Evolutionary conservation across 1,284 basidiomycete genomes (phyloP).

Genomic region (Malassezia restricta): DNA sequence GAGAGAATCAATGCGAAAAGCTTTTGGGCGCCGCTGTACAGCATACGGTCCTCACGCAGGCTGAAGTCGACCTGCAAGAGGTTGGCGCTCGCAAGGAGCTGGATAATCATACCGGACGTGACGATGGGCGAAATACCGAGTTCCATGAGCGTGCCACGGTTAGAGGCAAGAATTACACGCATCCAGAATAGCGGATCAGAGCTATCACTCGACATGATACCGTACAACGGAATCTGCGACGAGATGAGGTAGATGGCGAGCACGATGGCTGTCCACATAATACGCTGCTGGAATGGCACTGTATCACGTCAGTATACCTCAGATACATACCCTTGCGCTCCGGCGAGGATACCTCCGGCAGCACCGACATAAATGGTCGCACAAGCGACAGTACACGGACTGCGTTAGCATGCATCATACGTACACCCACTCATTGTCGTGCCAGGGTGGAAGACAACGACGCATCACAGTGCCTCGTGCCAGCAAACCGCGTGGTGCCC

Average conservation of each 20-base stretch:
- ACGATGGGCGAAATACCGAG: conserved; percentile 95
- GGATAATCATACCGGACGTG: conserved; percentile 96
- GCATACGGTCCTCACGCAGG: conserved; percentile 87
- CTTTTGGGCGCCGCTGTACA: conserved; percentile 95
- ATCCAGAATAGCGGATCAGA: conserved; percentile 95
- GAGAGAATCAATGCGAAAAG: conserved; percentile 94
- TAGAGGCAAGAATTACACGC: conserved; percentile 95
- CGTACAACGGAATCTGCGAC: conserved; percentile 45
- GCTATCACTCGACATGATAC: conserved; percentile 45
- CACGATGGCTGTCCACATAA: conserved; percentile 46
- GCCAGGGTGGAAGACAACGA: conserved; percentile 8
- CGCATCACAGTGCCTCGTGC: not conserved
- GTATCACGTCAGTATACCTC: not conserved
- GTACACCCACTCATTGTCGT: conserved; percentile 16
- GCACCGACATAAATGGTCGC: conserved; percentile 45
- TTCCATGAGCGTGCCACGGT: conserved; percentile 97
- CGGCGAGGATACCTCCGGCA: conserved; percentile 44
- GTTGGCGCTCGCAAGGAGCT: conserved; percentile 91
- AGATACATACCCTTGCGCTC: conserved; percentile 38
- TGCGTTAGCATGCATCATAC: conserved; percentile 6
- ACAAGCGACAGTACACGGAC: conserved; percentile 45
- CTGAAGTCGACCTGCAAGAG: conserved; percentile 94
- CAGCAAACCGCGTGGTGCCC: conserved; percentile 7
- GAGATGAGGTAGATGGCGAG: conserved; percentile 45
- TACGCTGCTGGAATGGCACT: conserved; percentile 43